phyloP scores from a whole-genome alignment of 2,329 filamentous ascomycete species.

The Ascochyta lentis region DNA sequence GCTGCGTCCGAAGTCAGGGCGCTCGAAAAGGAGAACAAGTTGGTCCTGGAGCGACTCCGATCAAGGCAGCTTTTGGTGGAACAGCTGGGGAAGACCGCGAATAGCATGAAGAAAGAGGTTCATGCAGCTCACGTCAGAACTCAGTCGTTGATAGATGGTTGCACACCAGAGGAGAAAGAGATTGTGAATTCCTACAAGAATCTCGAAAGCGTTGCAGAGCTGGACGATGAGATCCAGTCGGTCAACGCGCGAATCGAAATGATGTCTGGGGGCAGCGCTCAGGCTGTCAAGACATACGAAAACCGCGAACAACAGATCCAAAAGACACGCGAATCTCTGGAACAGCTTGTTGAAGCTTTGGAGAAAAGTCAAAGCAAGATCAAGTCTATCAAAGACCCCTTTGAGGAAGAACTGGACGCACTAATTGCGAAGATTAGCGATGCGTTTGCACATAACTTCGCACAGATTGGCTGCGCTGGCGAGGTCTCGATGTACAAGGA shows the following conservation, averaged over 20 bases:
- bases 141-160: constrained; percentile 21
- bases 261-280: constrained; percentile 77
- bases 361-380: constrained; percentile 66
- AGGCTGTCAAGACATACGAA: constrained; percentile 74
- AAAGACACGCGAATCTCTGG: constrained; percentile 65
- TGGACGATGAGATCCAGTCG: constrained; percentile 76
- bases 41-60: constrained; percentile 45
- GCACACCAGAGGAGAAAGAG: constrained; percentile 35
- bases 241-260: constrained; percentile 79
- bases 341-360: constrained; percentile 62
- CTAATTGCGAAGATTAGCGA: constrained; percentile 83
- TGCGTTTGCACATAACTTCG: constrained; percentile 91
- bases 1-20: constrained; percentile 78
- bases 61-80: constrained; percentile 25
- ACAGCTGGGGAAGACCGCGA: constrained; percentile 23
- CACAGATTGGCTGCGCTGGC: constrained; percentile 91
- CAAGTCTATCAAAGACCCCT: constrained; percentile 69
- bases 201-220: constrained; percentile 56
- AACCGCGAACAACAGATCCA: constrained; percentile 66
- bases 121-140: constrained; percentile 24
- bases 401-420: constrained; percentile 83
- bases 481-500: constrained; percentile 89
- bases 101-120: constrained; percentile 19
- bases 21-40: constrained; percentile 68
- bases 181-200: constrained; percentile 30